phyloP scores from a whole-genome alignment of 768 basidiomycete species.

The Phlegmacium glaucopus region DNA sequence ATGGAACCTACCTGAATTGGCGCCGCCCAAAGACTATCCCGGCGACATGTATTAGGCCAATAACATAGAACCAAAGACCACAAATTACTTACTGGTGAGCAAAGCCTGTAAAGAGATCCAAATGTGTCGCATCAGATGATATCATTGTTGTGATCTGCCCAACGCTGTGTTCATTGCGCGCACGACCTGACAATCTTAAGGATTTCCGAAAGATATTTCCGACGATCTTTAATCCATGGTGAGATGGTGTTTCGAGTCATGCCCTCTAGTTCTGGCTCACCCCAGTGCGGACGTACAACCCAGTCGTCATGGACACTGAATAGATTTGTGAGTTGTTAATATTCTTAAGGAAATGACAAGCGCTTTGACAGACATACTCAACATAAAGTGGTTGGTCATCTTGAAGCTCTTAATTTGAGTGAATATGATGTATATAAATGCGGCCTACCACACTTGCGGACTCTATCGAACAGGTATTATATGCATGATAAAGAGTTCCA shows the following conservation, averaged over 20 bases:
- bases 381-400: slow-evolving; percentile 45
- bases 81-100: slow-evolving; percentile 34
- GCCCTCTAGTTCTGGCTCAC: slow-evolving; percentile 17
- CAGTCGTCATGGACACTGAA: slow-evolving; percentile 44
- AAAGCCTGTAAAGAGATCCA: slow-evolving; percentile 46
- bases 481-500: neutral
- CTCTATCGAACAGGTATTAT: slow-evolving; percentile 24
- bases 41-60: neutral
- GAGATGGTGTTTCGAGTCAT: neutral
- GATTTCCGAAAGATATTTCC: slow-evolving; percentile 62
- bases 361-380: slow-evolving; percentile 23
- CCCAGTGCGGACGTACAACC: slow-evolving; percentile 44
- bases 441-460: slow-evolving; percentile 36
- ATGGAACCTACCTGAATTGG: slow-evolving; percentile 46
- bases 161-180: slow-evolving; percentile 54
- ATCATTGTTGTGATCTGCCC: slow-evolving; percentile 73
- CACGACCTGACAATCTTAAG: slow-evolving; percentile 58
- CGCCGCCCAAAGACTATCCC: slow-evolving; percentile 51
- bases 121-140: slow-evolving; percentile 54
- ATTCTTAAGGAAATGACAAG: neutral
- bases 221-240: slow-evolving; percentile 27
- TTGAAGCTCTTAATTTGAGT: slow-evolving; percentile 8
- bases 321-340: neutral
- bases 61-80: neutral
- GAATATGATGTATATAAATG: neutral